Conservation (phyloP, 345 rosid genomes). For the Brassica rapa region DNA sequence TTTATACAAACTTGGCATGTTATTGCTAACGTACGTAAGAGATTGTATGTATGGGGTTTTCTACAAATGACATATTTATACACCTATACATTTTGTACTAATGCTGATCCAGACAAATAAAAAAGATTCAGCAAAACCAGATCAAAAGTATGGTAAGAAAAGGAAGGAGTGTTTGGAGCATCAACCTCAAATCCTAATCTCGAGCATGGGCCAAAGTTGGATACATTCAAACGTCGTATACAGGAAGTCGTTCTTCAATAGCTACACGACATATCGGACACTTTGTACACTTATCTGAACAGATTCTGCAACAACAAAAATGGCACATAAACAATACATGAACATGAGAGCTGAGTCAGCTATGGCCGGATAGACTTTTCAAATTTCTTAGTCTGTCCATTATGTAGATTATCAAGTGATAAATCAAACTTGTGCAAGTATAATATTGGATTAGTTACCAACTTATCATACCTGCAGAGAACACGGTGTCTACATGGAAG, state of each 20-base stretch:
- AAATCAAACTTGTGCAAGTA: background rate
- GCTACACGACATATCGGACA: conserved; percentile 85
- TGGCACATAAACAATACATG: conserved; percentile 19
- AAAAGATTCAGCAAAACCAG: too few species aligned
- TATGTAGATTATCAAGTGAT: background rate
- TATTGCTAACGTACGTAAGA: conserved; percentile 19
- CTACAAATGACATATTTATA: too few species aligned
- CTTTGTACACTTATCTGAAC: conserved; percentile 85
- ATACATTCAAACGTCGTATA: conserved; percentile 72
- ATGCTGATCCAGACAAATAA: too few species aligned
- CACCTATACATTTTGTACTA: too few species aligned
- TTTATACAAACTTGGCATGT: conserved; percentile 26
- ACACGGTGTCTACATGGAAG: conserved; percentile 95
- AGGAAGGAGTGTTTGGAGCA: background rate
- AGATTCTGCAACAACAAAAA: conserved; percentile 52
- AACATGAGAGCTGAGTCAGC: background rate
- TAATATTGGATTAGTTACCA: background rate
- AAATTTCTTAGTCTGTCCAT: conserved; percentile 3
- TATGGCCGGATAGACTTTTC: background rate
- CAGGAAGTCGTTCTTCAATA: conserved; percentile 78
- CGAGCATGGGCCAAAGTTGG: conserved; percentile 29
- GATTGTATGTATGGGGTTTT: background rate
- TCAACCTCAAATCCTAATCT: conserved; percentile 34
- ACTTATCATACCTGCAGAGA: conserved; percentile 69
- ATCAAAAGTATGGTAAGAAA: too few species aligned